Evolutionary conservation across 192 early-diverging fungal species (phyloP).

Genomic region (Backusella australiensis): DNA sequence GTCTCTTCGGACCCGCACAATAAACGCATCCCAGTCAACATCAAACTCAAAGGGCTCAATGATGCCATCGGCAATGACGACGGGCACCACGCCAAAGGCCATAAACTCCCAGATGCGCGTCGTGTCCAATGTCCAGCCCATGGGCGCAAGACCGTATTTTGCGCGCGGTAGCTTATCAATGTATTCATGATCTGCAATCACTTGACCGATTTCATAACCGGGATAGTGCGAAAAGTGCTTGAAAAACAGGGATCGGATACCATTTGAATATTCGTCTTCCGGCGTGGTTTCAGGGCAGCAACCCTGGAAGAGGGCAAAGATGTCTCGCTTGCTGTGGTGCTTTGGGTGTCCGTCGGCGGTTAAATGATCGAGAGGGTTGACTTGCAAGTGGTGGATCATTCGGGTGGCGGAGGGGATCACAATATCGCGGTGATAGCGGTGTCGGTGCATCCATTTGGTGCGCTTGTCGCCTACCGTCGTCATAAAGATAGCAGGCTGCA

Average conservation of each 20-base stretch:
- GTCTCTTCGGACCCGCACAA: conserved; percentile 35
- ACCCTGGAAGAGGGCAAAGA: conserved; percentile 37
- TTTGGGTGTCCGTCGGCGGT: conserved; percentile 25
- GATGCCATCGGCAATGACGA: conserved; percentile 49
- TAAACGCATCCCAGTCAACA: conserved; percentile 45
- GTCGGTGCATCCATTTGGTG: conserved; percentile 10
- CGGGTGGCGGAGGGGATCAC: conserved; percentile 43
- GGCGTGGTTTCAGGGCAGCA: conserved; percentile 31
- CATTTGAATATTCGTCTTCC: conserved; percentile 35
- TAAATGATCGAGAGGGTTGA: conserved; percentile 26
- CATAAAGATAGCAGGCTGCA: conserved; percentile 42
- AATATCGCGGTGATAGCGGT: conserved; percentile 37
- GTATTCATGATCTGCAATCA: conserved; percentile 34
- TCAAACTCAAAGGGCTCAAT: conserved; percentile 49
- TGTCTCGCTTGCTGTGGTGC: conserved; percentile 17
- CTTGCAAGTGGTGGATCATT: conserved; percentile 28
- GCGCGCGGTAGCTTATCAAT: conserved; percentile 37
- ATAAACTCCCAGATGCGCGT: conserved; percentile 49
- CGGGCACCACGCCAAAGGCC: conserved; percentile 50
- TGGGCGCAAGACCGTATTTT: conserved; percentile 41
- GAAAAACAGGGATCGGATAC: conserved; percentile 41
- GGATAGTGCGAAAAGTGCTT: conserved; percentile 33
- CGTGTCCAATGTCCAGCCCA: conserved; percentile 43
- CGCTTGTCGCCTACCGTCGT: conserved; percentile 48
- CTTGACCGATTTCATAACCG: conserved; percentile 37